Evolutionary conservation across 805 yeast genomes (phyloP), one percentile per base, ranked within the genome.

Genomic region (Sugiyamaella valdiviana): DNA sequence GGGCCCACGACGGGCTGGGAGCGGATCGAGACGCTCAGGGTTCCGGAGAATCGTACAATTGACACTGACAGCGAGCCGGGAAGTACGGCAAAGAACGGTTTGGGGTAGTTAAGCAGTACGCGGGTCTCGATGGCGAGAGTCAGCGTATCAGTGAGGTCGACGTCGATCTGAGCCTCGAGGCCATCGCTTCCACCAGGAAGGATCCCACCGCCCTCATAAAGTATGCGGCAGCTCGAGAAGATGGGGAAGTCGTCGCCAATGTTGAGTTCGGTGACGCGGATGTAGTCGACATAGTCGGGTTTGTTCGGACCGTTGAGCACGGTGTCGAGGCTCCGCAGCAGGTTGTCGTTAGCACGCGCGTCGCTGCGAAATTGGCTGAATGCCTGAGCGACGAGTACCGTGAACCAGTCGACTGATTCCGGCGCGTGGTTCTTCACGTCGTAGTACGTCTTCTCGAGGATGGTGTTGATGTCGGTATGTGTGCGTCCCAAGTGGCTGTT

Each of bases 331-430:
- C 89, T 81, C 55, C 85, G 83, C 52, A 90, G 80, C 21, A 93
- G 84, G 62, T 88, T 89, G 63, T 93, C 93, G 43, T 89, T 80
- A 38, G 77, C 73, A 49, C 87, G 68, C 0, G 98, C 98, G 62
- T 93, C 98, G n/a, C 82, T 76, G 49, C 99, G 76, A 52, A 89
- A 75, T 54, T 90, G 95, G 26, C 86, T 79, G 21, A 93, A 80
- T 6, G 89, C 82, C 63, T 93, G 97, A 0, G 97, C 99, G 16
- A 93, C 76, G 35, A 93, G 71, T 1, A 93, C 97, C 55, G 91
- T 93, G 65, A 93, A 88, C 99, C 99, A 93, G 64, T 93, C 99
- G 51, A 93, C 69, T 0, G 96, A 84, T 68, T 93, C 99, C 0
- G 97, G 78, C 15, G 81, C 74, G 63, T 93, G 99, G 21, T 80